These are phyloP conservation scores for Drechslerella stenobrocha DNA, from an alignment of 2,329 filamentous ascomycete genomes.

Conservation along the genomic window DNA sequence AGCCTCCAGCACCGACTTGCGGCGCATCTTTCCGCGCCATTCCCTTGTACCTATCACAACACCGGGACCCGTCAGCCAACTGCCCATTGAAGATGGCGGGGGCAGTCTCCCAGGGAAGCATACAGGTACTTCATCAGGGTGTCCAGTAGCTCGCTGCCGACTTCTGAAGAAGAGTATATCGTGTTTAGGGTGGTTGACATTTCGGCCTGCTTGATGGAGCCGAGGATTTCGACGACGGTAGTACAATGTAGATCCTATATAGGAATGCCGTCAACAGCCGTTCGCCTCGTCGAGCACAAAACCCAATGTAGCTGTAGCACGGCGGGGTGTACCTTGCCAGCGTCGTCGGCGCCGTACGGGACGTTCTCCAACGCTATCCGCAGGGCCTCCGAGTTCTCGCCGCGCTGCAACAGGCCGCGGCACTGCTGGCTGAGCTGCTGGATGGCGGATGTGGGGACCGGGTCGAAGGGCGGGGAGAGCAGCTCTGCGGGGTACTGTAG, in stretches of 20 bases:
- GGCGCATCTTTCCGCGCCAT: conserved; percentile 43
- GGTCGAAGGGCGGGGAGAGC: conserved; percentile 50
- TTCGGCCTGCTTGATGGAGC: conserved; percentile 93
- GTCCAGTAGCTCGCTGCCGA: conserved; percentile 82
- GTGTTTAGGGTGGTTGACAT: conserved; percentile 86
- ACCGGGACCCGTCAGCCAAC: neutral
- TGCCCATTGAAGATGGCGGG: no score
- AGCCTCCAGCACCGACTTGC: conserved; percentile 58
- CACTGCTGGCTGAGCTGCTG: conserved; percentile 50
- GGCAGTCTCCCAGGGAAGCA: conserved; percentile 57
- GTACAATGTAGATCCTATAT: conserved; percentile 78
- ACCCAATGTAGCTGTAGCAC: no score
- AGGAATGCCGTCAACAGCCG: conserved; percentile 41
- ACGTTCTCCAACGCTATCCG: conserved; percentile 50
- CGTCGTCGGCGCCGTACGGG: conserved; percentile 52
- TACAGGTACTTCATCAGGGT: conserved; percentile 98
- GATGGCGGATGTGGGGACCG: conserved; percentile 49
- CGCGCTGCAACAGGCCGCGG: conserved; percentile 51
- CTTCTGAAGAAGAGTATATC: conserved; percentile 71
- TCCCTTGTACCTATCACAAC: conserved; percentile 28
- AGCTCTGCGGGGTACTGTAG: conserved; percentile 52
- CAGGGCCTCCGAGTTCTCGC: conserved; percentile 51
- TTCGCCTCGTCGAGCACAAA: no score
- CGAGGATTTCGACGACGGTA: conserved; percentile 87
- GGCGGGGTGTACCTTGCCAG: conserved; percentile 51